Conservation (phyloP, 2,329 filamentous ascomycete genomes). For the Bipolaris oryzae region DNA sequence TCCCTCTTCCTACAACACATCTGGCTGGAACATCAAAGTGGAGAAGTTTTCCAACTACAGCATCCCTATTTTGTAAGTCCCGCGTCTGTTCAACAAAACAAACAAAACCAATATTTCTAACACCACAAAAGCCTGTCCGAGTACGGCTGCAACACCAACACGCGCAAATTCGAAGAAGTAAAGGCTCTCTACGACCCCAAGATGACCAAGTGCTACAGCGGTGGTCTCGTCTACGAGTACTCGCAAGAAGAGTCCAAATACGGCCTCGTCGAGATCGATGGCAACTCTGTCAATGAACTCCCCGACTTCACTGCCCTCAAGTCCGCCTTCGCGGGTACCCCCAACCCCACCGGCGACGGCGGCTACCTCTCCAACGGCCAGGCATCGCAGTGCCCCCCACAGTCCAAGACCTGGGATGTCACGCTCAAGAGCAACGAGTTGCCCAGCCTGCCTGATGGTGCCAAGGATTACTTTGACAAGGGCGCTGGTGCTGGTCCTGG, state of each 20-base stretch:
- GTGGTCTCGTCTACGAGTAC: slow-evolving; percentile 96
- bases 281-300: slow-evolving; percentile 61
- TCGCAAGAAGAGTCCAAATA: slow-evolving; percentile 72
- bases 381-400: slow-evolving; percentile 60
- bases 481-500: slow-evolving; percentile 65
- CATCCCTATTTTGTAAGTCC: slow-evolving; percentile 75
- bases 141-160: slow-evolving; percentile 86
- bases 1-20: slow-evolving; percentile 68
- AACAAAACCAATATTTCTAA: slow-evolving; percentile 17
- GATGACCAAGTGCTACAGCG: slow-evolving; percentile 92
- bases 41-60: slow-evolving; percentile 86
- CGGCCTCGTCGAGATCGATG: slow-evolving; percentile 71
- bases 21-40: slow-evolving; percentile 89
- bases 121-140: slow-evolving; percentile 71
- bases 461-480: slow-evolving; percentile 61
- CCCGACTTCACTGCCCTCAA: slow-evolving; percentile 67
- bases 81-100: not conserved
- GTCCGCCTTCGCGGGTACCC: slow-evolving; percentile 56
- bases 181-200: slow-evolving; percentile 76
- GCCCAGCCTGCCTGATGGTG: slow-evolving; percentile 62
- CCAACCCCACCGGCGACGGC: slow-evolving; percentile 62
- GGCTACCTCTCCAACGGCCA: slow-evolving; percentile 63
- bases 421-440: slow-evolving; percentile 54
- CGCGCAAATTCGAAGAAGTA: slow-evolving; percentile 81
- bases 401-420: slow-evolving; percentile 64